Evolutionary conservation across 116 monocot genomes (phyloP).

Genomic region (Phalaenopsis hybrid): DNA sequence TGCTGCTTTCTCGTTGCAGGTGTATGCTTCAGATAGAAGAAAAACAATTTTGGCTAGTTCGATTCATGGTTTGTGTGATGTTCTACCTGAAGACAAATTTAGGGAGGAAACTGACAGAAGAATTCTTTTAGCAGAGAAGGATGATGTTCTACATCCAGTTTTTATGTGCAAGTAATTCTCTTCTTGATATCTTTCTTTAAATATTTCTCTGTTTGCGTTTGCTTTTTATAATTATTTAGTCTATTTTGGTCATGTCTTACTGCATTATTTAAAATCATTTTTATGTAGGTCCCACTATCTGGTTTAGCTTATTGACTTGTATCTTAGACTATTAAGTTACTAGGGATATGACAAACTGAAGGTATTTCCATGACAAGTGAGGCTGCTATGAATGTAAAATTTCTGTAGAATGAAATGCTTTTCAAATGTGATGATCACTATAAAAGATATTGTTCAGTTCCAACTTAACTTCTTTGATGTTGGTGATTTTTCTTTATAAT

Average conservation of each 20-base stretch:
- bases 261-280: too few relatives aligned
- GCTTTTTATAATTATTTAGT: not conserved
- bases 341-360: too few relatives aligned
- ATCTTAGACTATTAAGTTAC: too few relatives aligned
- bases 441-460: not conserved
- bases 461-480: not conserved
- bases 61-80: slow-evolving; percentile 18
- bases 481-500: not conserved
- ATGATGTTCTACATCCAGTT: slow-evolving; percentile 10
- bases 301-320: too few relatives aligned
- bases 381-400: too few relatives aligned
- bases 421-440: not conserved
- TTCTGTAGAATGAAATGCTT: not conserved
- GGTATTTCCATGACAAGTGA: too few relatives aligned
- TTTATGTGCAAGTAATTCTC: slow-evolving; percentile 19
- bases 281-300: too few relatives aligned
- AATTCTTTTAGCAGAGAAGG: not conserved
- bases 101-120: slow-evolving; percentile 15
- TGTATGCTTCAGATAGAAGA: slow-evolving; percentile 16
- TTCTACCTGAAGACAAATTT: slow-evolving; percentile 14
- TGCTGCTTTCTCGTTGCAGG: slow-evolving; percentile 11
- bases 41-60: slow-evolving; percentile 2
- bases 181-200: not conserved
- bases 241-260: too few relatives aligned
- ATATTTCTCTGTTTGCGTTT: not conserved